Base-by-base conservation (phyloP, 2,329 filamentous ascomycete genomes). In the Spiromastix sp. region DNA sequence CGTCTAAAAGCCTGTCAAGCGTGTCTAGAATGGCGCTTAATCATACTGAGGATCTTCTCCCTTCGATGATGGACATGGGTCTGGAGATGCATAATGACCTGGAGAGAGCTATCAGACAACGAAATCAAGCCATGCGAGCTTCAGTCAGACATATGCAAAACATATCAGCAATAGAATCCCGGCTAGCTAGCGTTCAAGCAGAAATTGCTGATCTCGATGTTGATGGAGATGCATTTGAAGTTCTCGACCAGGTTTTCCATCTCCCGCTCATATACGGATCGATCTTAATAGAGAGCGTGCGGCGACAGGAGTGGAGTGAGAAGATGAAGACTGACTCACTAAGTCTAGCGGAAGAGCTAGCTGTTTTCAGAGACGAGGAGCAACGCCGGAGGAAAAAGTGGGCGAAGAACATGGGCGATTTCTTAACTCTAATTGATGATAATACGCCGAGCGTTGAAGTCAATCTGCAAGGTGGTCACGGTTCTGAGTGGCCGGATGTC, bases 231-330 rank as follows among this genome's bases (percentile, higher is more conserved):
- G 80, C 82, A 0, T 87, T 95, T 53, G 81, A 93, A 43, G 74
- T 84, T 26, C 68, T 98, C 15, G 77, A 79, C 12, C 68, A 85
- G 15, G 79, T 95, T 22, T 79, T 87, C 28, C 78, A 87, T 43
- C 71, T 96, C 19, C 91, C 91, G 0, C 80, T 81, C 38, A 78
- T 93, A 48, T 98, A 96, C 55, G 87, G 87, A 0, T 87, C 86
- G 2, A 82, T 94, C 39, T 66, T 93, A 13, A 74, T 85, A 3
- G 91, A 98, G 59, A 81, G 85, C 11, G 76, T 95, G 26, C 76
- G 84, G 38, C 79, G 91, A 15, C 79, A 79, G 21, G 87, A 95
- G 60, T 98, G 91, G 87, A 77, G 75, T 9, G 85, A 93, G 34
- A 94, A 93, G 59, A 81, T 96, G 57, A 85, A 81, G 53, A 72